phyloP scores from a whole-genome alignment of 768 basidiomycete species.

The Psilocybe subaeruginosa region DNA sequence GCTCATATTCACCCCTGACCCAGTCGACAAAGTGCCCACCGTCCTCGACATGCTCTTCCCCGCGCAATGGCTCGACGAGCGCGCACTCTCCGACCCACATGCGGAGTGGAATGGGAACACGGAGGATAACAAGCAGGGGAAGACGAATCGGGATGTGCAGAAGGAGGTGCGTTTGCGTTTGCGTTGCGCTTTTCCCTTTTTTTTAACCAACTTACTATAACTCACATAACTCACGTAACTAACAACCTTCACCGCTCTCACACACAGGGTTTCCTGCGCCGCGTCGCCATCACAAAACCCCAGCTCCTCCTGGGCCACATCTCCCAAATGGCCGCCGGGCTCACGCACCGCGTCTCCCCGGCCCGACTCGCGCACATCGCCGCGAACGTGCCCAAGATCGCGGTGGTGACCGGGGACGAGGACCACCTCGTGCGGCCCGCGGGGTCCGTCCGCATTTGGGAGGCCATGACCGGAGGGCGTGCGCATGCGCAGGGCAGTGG shows the following conservation, averaged over 20 bases:
- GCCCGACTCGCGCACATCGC: conserved; percentile 53
- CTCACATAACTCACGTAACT: neutral
- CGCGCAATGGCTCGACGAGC: conserved; percentile 57
- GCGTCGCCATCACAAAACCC: conserved; percentile 54
- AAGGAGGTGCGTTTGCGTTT: conserved; percentile 41
- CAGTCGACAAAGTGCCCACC: conserved; percentile 48
- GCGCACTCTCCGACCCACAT: conserved; percentile 52
- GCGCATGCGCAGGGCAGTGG: neutral
- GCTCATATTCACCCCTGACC: conserved; percentile 46
- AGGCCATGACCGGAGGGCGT: conserved; percentile 57
- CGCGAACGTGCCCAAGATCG: conserved; percentile 61
- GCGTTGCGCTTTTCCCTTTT: too few species aligned
- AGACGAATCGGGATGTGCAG: conserved; percentile 69
- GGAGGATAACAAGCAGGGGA: conserved; percentile 33
- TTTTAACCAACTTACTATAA: neutral
- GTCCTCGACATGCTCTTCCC: conserved; percentile 65
- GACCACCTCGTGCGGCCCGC: conserved; percentile 59
- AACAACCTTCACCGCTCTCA: neutral
- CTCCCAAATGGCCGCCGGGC: conserved; percentile 72
- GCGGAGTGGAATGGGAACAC: conserved; percentile 24
- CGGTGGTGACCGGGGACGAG: conserved; percentile 68
- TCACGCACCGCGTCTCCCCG: conserved; percentile 63
- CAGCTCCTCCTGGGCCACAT: conserved; percentile 65
- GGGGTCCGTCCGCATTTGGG: conserved; percentile 56
- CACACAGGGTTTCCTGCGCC: conserved; percentile 45